These are phyloP conservation scores for Coemansia sp. DNA, from an alignment of 192 early-diverging fungal genomes.

Conservation along the genomic window DNA sequence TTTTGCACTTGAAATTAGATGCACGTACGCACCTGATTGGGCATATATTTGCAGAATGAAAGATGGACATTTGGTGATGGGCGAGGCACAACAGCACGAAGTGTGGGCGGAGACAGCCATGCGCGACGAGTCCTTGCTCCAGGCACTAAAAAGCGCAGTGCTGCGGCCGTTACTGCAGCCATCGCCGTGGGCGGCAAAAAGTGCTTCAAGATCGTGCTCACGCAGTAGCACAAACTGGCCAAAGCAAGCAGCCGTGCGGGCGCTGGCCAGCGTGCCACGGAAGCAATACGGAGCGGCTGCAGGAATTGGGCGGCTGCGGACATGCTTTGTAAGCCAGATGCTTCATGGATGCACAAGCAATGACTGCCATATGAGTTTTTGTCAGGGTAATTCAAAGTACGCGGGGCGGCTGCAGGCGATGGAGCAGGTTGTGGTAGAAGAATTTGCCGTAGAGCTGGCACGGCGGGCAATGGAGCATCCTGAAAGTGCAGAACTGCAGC, in stretches of 20 bases:
- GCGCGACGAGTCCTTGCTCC: conserved; percentile 11
- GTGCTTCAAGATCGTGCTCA: neutral
- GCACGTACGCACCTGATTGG: neutral
- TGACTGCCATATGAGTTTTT: conserved; percentile 18
- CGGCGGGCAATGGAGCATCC: conserved; percentile 8
- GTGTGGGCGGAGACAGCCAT: conserved; percentile 14
- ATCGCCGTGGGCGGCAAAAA: neutral
- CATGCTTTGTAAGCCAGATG: conserved; percentile 18
- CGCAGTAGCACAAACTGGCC: neutral
- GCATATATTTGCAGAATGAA: neutral
- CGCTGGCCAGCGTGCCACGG: neutral
- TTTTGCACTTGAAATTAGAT: neutral
- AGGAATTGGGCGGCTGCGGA: neutral
- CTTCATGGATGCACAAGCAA: conserved; percentile 11
- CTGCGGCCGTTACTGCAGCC: conserved; percentile 21
- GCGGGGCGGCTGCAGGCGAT: conserved; percentile 3
- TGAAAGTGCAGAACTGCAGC: conserved; percentile 11
- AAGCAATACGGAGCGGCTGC: neutral
- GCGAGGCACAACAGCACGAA: neutral
- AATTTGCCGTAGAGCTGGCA: conserved; percentile 28
- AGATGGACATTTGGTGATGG: neutral
- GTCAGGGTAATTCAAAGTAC: conserved; percentile 19
- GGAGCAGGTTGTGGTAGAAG: conserved; percentile 1
- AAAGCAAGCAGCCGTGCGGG: neutral
- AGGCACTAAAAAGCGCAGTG: conserved; percentile 10